These are phyloP conservation scores for Rosa persica DNA, from an alignment of 306 rosid genomes.

Conservation along the genomic window DNA sequence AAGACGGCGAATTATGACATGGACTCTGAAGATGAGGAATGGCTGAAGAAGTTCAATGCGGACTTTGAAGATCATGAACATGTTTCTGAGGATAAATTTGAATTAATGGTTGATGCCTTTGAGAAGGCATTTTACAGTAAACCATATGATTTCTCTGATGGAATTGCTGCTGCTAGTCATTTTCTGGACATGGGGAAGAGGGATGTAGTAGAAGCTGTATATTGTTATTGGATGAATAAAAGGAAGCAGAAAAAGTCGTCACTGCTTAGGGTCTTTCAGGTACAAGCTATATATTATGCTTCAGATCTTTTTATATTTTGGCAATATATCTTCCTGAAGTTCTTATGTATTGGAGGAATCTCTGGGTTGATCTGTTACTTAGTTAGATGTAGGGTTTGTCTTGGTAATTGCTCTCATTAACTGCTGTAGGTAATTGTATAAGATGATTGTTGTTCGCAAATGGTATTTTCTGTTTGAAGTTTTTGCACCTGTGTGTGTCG, in stretches of 20 bases:
- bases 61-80: slow-evolving; percentile 36
- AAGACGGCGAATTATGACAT: slow-evolving; percentile 62
- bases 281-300: slow-evolving; percentile 30
- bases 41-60: slow-evolving; percentile 52
- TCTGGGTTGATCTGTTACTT: slow-evolving; percentile 15
- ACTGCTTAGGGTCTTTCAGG: slow-evolving; percentile 71
- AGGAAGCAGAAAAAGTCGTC: slow-evolving; percentile 51
- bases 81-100: slow-evolving; percentile 57
- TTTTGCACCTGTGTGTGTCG: not conserved
- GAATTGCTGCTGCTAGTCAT: slow-evolving; percentile 37
- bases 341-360: not conserved
- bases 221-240: slow-evolving; percentile 62
- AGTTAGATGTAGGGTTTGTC: not conserved
- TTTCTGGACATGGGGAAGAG: slow-evolving; percentile 46
- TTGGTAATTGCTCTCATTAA: not conserved
- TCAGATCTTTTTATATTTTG: slow-evolving; percentile 4
- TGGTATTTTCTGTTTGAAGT: not conserved
- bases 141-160: slow-evolving; percentile 47
- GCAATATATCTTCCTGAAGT: not conserved
- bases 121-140: slow-evolving; percentile 57
- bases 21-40: slow-evolving; percentile 83
- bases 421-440: not conserved
- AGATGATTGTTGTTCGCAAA: not conserved
- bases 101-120: slow-evolving; percentile 63
- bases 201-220: slow-evolving; percentile 50